Evolutionary conservation across 225 moss, liverwort and hornwort species (phyloP).

Genomic region (Sphagnum tenellum): DNA sequence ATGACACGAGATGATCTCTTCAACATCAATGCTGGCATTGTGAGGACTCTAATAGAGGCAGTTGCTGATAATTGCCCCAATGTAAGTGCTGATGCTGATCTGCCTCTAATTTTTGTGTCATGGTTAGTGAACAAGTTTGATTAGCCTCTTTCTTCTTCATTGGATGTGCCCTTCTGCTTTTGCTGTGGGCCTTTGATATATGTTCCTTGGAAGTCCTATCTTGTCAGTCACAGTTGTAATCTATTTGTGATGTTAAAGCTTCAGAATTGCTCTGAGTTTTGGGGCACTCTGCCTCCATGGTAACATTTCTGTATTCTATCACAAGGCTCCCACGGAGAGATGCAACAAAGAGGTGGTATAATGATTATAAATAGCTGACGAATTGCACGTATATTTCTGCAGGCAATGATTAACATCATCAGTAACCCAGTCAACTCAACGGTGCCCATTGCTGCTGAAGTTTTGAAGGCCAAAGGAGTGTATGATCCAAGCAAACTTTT

Average conservation of each 20-base stretch:
- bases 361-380: not conserved
- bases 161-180: no score
- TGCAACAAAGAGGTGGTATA: no score
- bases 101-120: no score
- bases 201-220: no score
- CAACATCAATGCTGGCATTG: slow-evolving; percentile 96
- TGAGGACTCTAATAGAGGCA: slow-evolving; percentile 73
- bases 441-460: slow-evolving; percentile 91
- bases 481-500: slow-evolving; percentile 82
- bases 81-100: slow-evolving; percentile 9
- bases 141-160: no score
- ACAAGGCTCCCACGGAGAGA: not conserved
- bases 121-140: no score
- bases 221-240: no score
- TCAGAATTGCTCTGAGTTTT: no score
- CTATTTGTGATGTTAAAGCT: no score
- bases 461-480: slow-evolving; percentile 72
- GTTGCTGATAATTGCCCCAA: slow-evolving; percentile 60
- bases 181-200: no score
- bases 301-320: not conserved
- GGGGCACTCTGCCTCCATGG: no score
- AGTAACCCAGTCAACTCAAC: slow-evolving; percentile 98
- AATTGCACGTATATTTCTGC: not conserved
- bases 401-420: slow-evolving; percentile 82
- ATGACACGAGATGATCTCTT: slow-evolving; percentile 98